phyloP scores from a whole-genome alignment of 2,329 filamentous ascomycete genomes.

The Chalaropsis thielavioides region DNA sequence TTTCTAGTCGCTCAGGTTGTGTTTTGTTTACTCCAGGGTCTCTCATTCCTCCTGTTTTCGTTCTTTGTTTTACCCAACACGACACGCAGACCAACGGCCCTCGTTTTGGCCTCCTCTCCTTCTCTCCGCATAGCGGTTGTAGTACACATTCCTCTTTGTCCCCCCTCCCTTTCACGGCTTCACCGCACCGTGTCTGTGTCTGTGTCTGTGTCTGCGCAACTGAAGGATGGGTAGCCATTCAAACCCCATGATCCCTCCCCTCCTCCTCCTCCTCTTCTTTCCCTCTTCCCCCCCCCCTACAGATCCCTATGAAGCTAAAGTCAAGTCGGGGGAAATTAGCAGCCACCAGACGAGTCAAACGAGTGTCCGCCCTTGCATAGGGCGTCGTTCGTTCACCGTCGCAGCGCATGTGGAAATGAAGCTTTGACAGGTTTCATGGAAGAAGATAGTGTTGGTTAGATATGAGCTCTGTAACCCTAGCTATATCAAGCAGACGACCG shows the following conservation, averaged over 20 bases:
- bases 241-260: neutral
- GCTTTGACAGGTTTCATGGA: neutral
- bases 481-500: too few relatives aligned
- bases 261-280: neutral
- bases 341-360: neutral
- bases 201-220: neutral
- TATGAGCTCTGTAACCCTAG: neutral
- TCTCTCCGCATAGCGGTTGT: neutral
- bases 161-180: neutral
- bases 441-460: neutral
- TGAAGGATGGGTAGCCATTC: neutral
- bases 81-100: neutral
- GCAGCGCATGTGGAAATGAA: neutral
- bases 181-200: neutral
- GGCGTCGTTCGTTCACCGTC: neutral
- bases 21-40: neutral
- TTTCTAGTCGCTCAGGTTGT: neutral
- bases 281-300: neutral
- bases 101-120: neutral
- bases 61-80: neutral
- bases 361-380: neutral
- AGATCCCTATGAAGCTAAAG: conserved; percentile 1
- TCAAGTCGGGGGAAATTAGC: neutral
- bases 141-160: neutral
- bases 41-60: neutral